Conservation (phyloP, 2,329 filamentous ascomycete species). For the Apiospora pterosperma region DNA sequence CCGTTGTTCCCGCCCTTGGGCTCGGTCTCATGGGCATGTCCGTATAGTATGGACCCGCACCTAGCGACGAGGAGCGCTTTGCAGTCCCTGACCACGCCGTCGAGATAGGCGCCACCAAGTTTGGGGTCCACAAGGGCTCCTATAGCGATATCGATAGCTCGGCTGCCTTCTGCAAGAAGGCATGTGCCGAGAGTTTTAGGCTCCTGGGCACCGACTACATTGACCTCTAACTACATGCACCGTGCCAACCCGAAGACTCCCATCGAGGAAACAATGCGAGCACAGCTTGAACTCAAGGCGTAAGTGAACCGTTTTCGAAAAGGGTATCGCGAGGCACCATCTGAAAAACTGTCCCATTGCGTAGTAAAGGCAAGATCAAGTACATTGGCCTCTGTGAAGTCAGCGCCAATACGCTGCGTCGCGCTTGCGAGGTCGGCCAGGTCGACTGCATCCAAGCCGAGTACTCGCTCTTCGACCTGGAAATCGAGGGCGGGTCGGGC, state of each 20-base stretch:
- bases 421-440: conserved; percentile 43
- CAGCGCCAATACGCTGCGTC: conserved; percentile 40
- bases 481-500: conserved; percentile 51
- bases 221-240: conserved; percentile 53
- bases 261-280: conserved; percentile 47
- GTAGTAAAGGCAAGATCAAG: conserved; percentile 50
- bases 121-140: conserved; percentile 14
- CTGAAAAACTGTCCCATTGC: background rate
- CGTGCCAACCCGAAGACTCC: conserved; percentile 43
- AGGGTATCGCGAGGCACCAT: background rate
- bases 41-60: background rate
- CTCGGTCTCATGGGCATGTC: background rate
- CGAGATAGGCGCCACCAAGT: conserved; percentile 8
- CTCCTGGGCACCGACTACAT: conserved; percentile 48
- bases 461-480: conserved; percentile 51
- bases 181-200: conserved; percentile 34
- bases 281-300: conserved; percentile 43
- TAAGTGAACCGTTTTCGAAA: conserved; percentile 16
- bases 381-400: conserved; percentile 53
- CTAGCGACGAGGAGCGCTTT: background rate
- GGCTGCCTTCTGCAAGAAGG: conserved; percentile 24
- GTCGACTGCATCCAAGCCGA: conserved; percentile 51
- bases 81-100: background rate
- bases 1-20: background rate
- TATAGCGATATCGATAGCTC: conserved; percentile 17